Evolutionary conservation across 2,329 filamentous ascomycete genomes (phyloP).

Genomic region (Alternaria triticina): DNA sequence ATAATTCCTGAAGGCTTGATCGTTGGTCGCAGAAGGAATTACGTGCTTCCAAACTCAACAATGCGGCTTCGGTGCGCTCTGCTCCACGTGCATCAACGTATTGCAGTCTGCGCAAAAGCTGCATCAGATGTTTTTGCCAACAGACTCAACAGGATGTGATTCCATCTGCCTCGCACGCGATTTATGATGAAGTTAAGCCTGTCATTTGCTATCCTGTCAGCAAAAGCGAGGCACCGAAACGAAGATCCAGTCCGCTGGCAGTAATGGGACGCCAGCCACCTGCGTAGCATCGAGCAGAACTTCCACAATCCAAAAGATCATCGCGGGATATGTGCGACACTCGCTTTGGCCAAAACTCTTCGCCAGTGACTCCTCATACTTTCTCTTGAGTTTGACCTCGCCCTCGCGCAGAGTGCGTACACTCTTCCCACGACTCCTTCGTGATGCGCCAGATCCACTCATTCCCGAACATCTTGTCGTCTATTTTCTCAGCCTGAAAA

Average conservation of each 20-base stretch:
- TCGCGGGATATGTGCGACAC: background rate
- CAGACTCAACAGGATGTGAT: background rate
- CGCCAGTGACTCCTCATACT: background rate
- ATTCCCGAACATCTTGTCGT: background rate
- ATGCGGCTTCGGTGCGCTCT: background rate
- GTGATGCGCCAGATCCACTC: background rate
- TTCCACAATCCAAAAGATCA: background rate
- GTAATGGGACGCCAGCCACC: background rate
- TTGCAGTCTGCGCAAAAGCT: background rate
- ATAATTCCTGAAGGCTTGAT: no score
- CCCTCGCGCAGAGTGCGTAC: background rate
- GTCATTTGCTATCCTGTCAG: background rate
- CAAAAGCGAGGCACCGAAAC: background rate
- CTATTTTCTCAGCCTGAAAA: background rate
- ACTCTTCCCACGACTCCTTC: background rate
- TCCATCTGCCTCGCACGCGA: background rate
- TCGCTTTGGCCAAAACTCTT: background rate
- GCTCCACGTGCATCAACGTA: background rate
- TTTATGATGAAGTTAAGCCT: background rate
- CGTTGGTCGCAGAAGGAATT: background rate
- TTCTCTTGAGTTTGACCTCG: background rate
- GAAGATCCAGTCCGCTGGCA: background rate
- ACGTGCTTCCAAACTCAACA: background rate
- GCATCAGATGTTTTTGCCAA: background rate
- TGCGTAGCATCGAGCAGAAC: background rate